Evolutionary conservation across 148 eudicot species (phyloP).

Genomic region (Nepenthes gracilis): DNA sequence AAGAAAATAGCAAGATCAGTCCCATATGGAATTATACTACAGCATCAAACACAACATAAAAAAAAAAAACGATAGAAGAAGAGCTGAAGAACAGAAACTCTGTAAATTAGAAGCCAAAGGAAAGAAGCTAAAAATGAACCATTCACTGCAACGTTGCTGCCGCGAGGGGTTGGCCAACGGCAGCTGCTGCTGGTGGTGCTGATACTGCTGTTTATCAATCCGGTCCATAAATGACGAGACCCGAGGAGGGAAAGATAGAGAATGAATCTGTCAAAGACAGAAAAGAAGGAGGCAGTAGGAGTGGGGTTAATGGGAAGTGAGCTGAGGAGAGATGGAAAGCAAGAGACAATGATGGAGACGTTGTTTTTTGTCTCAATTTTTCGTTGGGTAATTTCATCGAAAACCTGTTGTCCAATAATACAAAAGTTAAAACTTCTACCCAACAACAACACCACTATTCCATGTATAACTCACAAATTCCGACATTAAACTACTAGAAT

Average conservation of each 20-base stretch:
- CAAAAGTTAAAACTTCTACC: no score
- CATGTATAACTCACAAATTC: no score
- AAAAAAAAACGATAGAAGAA: no score
- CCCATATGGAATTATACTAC: no score
- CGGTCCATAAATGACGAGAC: conserved; percentile 24
- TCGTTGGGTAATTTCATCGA: conserved; percentile 34
- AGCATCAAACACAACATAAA: no score
- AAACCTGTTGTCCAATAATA: conserved; percentile 4
- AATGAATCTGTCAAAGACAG: conserved; percentile 11
- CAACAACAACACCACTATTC: no score
- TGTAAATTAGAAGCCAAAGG: background rate
- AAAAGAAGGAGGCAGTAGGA: conserved; percentile 9
- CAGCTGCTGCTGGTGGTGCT: conserved; percentile 20
- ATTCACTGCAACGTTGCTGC: conserved; percentile 68
- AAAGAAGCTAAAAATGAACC: conserved; percentile 27
- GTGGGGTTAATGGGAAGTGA: background rate
- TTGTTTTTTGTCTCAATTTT: conserved; percentile 19
- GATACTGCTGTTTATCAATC: conserved; percentile 28
- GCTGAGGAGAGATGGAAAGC: conserved; percentile 6
- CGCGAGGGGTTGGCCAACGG: conserved; percentile 44
- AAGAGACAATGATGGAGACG: conserved; percentile 22
- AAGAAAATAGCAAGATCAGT: no score
- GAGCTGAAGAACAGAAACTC: no score
- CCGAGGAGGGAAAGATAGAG: conserved; percentile 3
- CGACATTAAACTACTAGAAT: no score